Conservation (phyloP, 331 rosid species). For the Ulmus americana region DNA sequence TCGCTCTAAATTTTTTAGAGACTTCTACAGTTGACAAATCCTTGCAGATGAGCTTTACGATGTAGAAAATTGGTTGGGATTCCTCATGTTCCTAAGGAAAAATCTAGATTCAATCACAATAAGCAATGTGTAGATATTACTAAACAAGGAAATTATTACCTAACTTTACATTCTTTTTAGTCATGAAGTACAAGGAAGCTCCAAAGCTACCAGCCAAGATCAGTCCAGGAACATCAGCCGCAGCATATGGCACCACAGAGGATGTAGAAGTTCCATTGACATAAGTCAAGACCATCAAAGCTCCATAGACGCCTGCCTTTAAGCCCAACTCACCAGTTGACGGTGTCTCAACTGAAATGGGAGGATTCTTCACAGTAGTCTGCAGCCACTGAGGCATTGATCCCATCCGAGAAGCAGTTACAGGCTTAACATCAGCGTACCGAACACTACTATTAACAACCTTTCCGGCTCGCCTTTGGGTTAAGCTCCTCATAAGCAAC, state of each 20-base stretch:
- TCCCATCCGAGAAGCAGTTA: slow-evolving; percentile 38
- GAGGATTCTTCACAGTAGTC: slow-evolving; percentile 49
- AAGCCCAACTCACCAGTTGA: slow-evolving; percentile 63
- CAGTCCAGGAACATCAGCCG: slow-evolving; percentile 79
- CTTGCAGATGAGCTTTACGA: background rate
- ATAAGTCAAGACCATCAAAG: slow-evolving; percentile 75
- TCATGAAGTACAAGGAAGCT: slow-evolving; percentile 88
- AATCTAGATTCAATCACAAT: slow-evolving; percentile 8
- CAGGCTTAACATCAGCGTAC: slow-evolving; percentile 86
- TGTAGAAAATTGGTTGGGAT: background rate
- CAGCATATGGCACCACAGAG: slow-evolving; percentile 43
- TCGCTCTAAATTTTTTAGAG: background rate
- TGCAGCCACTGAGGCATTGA: slow-evolving; percentile 82
- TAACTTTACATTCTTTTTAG: slow-evolving; percentile 73
- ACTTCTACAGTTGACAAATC: slow-evolving; percentile 6
- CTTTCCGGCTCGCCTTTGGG: slow-evolving; percentile 83
- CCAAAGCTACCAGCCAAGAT: slow-evolving; percentile 96
- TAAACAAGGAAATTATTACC: slow-evolving; percentile 46
- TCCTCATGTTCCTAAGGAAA: slow-evolving; percentile 1
- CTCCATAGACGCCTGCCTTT: slow-evolving; percentile 88
- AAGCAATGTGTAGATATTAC: slow-evolving; percentile 13
- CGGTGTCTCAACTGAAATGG: slow-evolving; percentile 61
- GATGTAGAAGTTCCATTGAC: slow-evolving; percentile 56
- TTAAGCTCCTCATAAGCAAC: slow-evolving; percentile 90
- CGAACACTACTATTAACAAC: slow-evolving; percentile 70